Base-by-base conservation (phyloP, 352 stramenopile genomes). In the Pythium dissotocum region DNA sequence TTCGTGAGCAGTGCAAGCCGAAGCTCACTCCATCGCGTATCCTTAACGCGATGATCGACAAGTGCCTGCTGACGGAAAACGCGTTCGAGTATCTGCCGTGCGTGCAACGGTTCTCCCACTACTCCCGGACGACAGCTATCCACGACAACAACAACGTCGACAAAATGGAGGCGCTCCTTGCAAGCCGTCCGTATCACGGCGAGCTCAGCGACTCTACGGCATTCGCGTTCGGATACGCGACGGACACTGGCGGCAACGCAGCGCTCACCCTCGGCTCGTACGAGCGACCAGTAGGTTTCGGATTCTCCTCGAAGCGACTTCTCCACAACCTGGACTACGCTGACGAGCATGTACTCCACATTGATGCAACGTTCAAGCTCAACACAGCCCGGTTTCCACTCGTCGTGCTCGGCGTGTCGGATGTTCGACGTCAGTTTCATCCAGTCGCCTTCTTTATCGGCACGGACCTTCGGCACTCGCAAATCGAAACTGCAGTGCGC, bases 61-160 rank as follows among this genome's bases (percentile, higher is more conserved):
- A 6, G 2, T 30, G 33, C 8, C 21, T 28, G 4, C 24, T 48
- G 1, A 6, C 14, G 33, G 26, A 53, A 6, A 33, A 9, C 21
- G 30, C 56, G 2, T 38, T 21, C 18, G 18, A 46, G 44, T 52
- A 52, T 14, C 9, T 59, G 3, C 8, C 28, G 32, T 36, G 33
- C 30, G 14, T 59, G 16, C 30, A 59, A 16, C 53, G 53, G 26
- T 59, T 32, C 30, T 33, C 32, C 2, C 13, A 60, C 4, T 35
- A 52, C 44, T 28, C 9, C n/a, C 16, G 21, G 44, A 52, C 44
- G 21, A 52, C 44, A 10, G 21, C 10, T 4, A 52, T 60, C 1
- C 13, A 38, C 21, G 56, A 53, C 36, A 62, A 30, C 56, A 38
- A 62, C 35, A 52, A 53, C n/a, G 55, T 70, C 49, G 62, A 70